phyloP scores from a whole-genome alignment of 163 green algal species.

The Volvox carteri region DNA sequence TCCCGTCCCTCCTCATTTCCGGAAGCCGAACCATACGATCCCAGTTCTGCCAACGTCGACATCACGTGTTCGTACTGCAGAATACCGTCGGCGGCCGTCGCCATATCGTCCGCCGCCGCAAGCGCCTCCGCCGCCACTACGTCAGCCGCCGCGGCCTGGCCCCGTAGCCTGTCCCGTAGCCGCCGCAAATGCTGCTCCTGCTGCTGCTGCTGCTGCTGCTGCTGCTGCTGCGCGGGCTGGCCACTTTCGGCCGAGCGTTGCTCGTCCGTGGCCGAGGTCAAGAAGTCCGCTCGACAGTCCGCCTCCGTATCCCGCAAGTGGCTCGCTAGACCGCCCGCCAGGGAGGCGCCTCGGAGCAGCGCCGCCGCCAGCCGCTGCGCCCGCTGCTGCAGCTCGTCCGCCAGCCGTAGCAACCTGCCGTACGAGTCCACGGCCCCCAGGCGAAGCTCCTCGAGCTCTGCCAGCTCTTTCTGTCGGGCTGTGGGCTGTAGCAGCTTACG shows the following conservation, averaged over 20 bases:
- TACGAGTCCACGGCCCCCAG: background rate
- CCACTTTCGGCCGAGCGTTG: background rate
- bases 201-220: background rate
- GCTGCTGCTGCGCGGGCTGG: background rate
- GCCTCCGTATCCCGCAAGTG: slow-evolving; percentile 5
- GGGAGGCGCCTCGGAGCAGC: background rate
- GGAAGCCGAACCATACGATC: background rate
- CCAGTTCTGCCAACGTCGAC: background rate
- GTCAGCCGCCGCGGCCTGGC: background rate
- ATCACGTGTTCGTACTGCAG: background rate
- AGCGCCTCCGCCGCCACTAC: background rate
- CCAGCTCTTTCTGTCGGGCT: too few relatives aligned
- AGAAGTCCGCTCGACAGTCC: background rate
- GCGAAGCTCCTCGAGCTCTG: background rate
- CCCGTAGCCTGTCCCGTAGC: background rate
- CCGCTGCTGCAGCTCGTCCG: background rate
- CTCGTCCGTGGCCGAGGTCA: too few relatives aligned
- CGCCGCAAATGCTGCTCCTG: slow-evolving; percentile 16
- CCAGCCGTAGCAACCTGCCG: background rate
- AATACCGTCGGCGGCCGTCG: background rate
- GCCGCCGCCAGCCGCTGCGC: background rate
- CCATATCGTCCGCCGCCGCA: background rate
- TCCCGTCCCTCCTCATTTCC: too few relatives aligned
- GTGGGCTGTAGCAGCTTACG: slow-evolving; percentile 23
- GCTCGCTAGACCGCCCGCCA: slow-evolving; percentile 9